A percentile compares a stretch with the other conserved stretches of the same genome.
These are phyloP conservation scores for Solioccasus polychromus DNA, from an alignment of 768 basidiomycete genomes.

Conservation along the genomic window DNA sequence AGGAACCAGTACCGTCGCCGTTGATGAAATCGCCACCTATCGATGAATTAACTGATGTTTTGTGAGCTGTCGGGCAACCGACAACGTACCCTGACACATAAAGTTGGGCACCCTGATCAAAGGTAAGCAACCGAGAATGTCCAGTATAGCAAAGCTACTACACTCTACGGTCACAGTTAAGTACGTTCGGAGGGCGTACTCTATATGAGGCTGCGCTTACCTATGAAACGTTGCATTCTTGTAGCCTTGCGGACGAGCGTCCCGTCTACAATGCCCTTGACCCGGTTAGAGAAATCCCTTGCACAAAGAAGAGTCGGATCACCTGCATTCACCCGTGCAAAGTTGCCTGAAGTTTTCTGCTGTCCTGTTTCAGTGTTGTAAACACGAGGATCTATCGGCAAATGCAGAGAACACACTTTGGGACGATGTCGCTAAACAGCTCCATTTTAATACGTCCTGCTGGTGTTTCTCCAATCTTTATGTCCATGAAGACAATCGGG, in stretches of 20 bases:
- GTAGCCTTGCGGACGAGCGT: slow-evolving; percentile 86
- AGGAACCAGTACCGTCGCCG: slow-evolving; percentile 91
- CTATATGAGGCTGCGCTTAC: slow-evolving; percentile 44
- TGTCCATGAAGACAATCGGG: slow-evolving; percentile 96
- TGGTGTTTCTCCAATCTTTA: slow-evolving; percentile 94
- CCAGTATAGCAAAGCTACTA: slow-evolving; percentile 34
- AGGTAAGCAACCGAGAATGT: slow-evolving; percentile 5
- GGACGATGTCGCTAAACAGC: slow-evolving; percentile 91
- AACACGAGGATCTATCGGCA: slow-evolving; percentile 1
- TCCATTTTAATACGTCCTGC: slow-evolving; percentile 97
- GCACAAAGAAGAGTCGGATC: slow-evolving; percentile 15
- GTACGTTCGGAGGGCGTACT: background rate
- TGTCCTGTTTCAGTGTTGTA: slow-evolving; percentile 53
- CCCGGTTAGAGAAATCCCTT: slow-evolving; percentile 8
- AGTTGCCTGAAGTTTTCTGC: slow-evolving; percentile 98
- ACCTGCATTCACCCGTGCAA: slow-evolving; percentile 97
- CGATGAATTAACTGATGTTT: background rate
- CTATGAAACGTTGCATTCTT: slow-evolving; percentile 91
- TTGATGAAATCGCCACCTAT: slow-evolving; percentile 93
- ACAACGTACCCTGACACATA: slow-evolving; percentile 82
- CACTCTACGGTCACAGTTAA: slow-evolving; percentile 53
- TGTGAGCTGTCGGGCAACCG: background rate
- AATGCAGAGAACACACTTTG: slow-evolving; percentile 59
- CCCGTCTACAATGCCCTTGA: slow-evolving; percentile 31
- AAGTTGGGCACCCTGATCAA: slow-evolving; percentile 75